Conservation (phyloP, 1,284 basidiomycete genomes). For the Testicularia cyperi region DNA sequence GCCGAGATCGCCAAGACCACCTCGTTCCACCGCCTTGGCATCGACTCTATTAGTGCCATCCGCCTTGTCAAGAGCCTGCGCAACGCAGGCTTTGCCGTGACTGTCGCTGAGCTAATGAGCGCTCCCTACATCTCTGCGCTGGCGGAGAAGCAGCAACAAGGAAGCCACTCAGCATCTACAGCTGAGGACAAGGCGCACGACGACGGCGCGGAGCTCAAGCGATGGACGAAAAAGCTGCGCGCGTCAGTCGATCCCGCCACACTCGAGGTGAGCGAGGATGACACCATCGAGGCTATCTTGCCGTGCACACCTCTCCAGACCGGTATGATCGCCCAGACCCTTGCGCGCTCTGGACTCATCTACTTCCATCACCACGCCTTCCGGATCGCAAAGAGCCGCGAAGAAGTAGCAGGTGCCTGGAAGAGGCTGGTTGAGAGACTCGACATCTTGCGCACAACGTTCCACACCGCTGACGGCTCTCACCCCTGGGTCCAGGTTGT, state of each 20-base stretch:
- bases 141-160: constrained; percentile 14
- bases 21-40: constrained; percentile 53
- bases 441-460: constrained; percentile 51
- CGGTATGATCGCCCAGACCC: constrained; percentile 53
- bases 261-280: constrained; percentile 11
- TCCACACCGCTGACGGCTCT: constrained; percentile 33
- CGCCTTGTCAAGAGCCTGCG: constrained; percentile 36
- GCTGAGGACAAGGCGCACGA: not conserved
- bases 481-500: constrained; percentile 48
- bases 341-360: constrained; percentile 31
- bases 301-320: constrained; percentile 58
- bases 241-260: constrained; percentile 5
- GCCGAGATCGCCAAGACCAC: constrained; percentile 29
- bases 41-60: constrained; percentile 55
- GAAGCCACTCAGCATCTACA: not conserved
- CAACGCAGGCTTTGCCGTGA: constrained; percentile 10
- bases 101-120: constrained; percentile 40
- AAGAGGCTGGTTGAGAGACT: constrained; percentile 18
- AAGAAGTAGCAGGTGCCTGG: constrained; percentile 30
- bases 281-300: constrained; percentile 25
- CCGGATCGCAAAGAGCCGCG: constrained; percentile 1
- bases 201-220: not conserved
- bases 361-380: constrained; percentile 51
- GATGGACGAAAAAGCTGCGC: constrained; percentile 4
- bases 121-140: constrained; percentile 34